Evolutionary conservation across 371 early-diverging fungal species (phyloP), one percentile per base, ranked within the genome.

Genomic region (Mycotypha africana): DNA sequence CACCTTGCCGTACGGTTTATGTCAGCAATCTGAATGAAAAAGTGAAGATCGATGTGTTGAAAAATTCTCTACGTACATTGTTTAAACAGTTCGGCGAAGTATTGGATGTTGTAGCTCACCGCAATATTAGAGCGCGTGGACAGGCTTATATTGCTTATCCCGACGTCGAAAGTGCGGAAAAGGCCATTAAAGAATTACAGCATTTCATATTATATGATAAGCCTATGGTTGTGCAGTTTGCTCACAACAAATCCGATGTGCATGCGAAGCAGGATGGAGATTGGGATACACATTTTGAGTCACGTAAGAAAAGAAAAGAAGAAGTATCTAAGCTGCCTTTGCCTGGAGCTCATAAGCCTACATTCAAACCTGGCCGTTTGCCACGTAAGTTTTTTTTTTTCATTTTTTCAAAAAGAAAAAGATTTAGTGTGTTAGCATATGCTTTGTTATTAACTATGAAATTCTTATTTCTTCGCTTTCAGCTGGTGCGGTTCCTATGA

Each of bases 11-110:
- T 47, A 91, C 94, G 15, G 75, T 97, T 45, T 94, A 94, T 67
- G 79, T 91, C 47, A 82, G 81, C 49, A 85, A 88, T 58, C 68
- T 97, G 32, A 88, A 91, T 53, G 95, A 92, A 57, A 88, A 91
- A 63, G 81, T 92, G 40, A 86, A 89, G 47, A 70, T 89, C 45
- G 70, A 78, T 53, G 92, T 84, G 1, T 62, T 93, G 40, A 86
- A 85, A 58, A 81, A 78, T 30, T 74, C 86, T 0, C 74, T 97
- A 15, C 84, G 85, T 58, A 77, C 79, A 19, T 73, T 93, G 44
- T 97, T 95, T 52, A 74, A 86, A 19, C 83, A 84, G 38, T 89
- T 86, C 60, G 75, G 75, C 14, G 65, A 70, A 38, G 74, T 92
- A 4, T 44, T 86, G 9, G 85, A 89, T 42, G 78, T 90, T 9